Evolutionary conservation across 805 yeast species (phyloP).

Genomic region (Saccharomycopsis sp.): DNA sequence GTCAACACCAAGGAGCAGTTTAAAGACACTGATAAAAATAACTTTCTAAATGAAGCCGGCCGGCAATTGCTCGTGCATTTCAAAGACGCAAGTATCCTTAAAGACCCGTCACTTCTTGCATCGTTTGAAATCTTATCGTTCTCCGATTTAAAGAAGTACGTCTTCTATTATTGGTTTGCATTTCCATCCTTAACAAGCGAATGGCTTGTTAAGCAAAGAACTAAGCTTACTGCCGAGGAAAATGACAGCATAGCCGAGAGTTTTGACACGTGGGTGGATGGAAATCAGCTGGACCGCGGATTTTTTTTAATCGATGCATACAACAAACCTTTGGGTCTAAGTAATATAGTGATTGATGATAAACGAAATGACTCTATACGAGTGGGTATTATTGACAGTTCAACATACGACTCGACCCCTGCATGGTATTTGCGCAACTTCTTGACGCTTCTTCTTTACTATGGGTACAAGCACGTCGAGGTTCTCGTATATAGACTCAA

Average conservation of each 20-base stretch:
- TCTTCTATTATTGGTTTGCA: conserved; percentile 85
- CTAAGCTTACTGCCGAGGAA: conserved; percentile 5
- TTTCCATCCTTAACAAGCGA: conserved; percentile 57
- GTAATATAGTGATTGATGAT: conserved; percentile 23
- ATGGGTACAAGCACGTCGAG: conserved; percentile 32
- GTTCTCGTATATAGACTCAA: conserved; percentile 36
- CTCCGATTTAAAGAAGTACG: conserved; percentile 85
- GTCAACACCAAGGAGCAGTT: conserved; percentile 85
- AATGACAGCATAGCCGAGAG: conserved; percentile 6
- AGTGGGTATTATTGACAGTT: conserved; percentile 37
- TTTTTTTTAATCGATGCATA: conserved; percentile 26
- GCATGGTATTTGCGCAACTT: conserved; percentile 55
- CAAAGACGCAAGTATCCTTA: conserved; percentile 29
- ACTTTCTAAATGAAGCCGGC: conserved; percentile 42
- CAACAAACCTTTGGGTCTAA: conserved; percentile 18
- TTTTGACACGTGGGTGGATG: conserved; percentile 21
- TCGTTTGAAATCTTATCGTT: conserved; percentile 54
- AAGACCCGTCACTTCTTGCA: conserved; percentile 36
- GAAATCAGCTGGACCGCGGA: conserved; percentile 23
- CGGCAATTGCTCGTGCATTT: conserved; percentile 28
- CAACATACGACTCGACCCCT: conserved; percentile 33
- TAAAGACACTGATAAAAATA: conserved; percentile 57
- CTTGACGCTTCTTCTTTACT: conserved; percentile 36
- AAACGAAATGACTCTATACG: conserved; percentile 19
- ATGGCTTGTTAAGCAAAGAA: conserved; percentile 34